Base-by-base conservation (phyloP, 2,329 filamentous ascomycete species). In the Trichoderma gracile region DNA sequence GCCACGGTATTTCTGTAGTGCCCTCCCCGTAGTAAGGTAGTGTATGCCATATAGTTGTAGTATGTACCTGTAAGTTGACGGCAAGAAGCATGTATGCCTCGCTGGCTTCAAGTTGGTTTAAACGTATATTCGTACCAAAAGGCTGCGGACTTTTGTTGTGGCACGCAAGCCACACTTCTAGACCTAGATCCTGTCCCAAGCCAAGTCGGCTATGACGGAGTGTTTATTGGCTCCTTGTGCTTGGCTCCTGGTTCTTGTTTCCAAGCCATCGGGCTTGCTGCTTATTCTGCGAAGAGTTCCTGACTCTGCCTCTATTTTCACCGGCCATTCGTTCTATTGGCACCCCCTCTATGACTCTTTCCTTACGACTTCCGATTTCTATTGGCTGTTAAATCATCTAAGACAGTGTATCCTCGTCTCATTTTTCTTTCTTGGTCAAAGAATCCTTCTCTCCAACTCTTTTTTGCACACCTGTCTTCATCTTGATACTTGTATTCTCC, bases 81-180 rank as follows among this genome's bases (percentile, higher is more conserved):
- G 33, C 12, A 38, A 38, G 33, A 9, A 9, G 30, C 30, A 30
- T 30, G 33, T 14, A 38, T 38, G 33, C 27, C 25, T 57, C 49
- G 19, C 27, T n/a, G 49, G 25, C 49, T 17, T 52, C 49, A n/a
- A n/a, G n/a, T n/a, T n/a, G 27, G 17, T 38, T 38, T 19, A 9
- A 33, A 52, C 25, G 15, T 33, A 14, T 30, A 14, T 17, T 33
- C 9, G 49, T 25, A 52, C 49, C 5, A 17, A 52, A 52, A 38
- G 49, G 49, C 53, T 59, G 47, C 23, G 58, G 40, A 62, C 58
- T 62, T 62, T 62, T 62, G 58, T 62, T 46, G 49, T 62, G 25
- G 25, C 42, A 54, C 58, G 27, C 47, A 61, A 61, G 57, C 47
- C 57, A 53, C 58, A 47, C 58, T n/a, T 30, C 5, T 19, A 62